Percentiles rank a stretch among this genome's conserved stretches.
Evolutionary conservation across 768 basidiomycete species (phyloP).

Genomic region (Tylopilus sp.): DNA sequence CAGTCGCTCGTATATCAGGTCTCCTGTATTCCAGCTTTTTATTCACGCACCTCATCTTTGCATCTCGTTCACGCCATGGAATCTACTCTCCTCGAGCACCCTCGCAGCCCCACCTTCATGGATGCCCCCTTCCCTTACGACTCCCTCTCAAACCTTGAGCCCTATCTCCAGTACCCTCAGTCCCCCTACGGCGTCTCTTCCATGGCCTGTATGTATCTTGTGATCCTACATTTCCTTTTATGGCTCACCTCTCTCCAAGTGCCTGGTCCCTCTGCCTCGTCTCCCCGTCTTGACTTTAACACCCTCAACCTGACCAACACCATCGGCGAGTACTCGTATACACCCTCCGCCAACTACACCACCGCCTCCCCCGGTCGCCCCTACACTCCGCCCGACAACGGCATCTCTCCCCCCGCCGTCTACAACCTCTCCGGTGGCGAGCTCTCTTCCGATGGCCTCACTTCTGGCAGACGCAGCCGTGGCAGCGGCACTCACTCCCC

Average conservation of each 20-base stretch:
- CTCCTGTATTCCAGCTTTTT: constrained; percentile 32
- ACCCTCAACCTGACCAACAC: constrained; percentile 54
- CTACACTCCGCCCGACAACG: constrained; percentile 64
- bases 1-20: constrained; percentile 16
- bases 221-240: neutral
- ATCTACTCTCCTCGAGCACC: constrained; percentile 48
- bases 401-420: constrained; percentile 70
- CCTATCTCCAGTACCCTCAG: constrained; percentile 70
- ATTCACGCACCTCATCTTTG: constrained; percentile 37
- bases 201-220: constrained; percentile 50
- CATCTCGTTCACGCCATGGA: constrained; percentile 39
- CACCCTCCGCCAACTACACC: constrained; percentile 53
- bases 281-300: constrained; percentile 63
- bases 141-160: constrained; percentile 41
- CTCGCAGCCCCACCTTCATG: constrained; percentile 49
- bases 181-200: constrained; percentile 56
- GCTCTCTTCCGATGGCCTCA: constrained; percentile 66
- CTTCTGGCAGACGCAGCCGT: constrained; percentile 65
- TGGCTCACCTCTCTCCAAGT: constrained; percentile 35
- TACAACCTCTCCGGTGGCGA: constrained; percentile 70
- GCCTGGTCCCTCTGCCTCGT: constrained; percentile 47
- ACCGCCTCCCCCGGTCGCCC: constrained; percentile 53
- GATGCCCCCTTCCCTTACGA: constrained; percentile 47
- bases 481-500: constrained; percentile 62
- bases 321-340: constrained; percentile 57